Percentiles rank a stretch among this genome's conserved stretches.
Conservation (phyloP, 1,284 basidiomycete species). For the Ceratobasidium sp. region DNA sequence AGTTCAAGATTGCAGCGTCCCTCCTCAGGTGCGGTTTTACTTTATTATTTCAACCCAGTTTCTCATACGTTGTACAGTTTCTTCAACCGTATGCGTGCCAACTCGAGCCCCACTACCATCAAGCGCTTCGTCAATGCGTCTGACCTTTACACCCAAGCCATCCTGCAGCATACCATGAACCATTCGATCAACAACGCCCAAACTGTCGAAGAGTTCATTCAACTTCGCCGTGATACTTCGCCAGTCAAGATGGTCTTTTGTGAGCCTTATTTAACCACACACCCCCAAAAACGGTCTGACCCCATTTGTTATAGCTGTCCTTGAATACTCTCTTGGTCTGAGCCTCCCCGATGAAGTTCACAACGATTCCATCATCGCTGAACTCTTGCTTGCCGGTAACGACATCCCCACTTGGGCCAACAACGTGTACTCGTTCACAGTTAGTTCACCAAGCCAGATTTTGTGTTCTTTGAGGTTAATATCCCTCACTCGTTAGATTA, state of each 20-base stretch:
- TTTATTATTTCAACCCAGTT: constrained; percentile 23
- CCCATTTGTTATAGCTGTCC: constrained; percentile 52
- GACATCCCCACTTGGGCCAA: constrained; percentile 48
- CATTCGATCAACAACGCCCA: constrained; percentile 57
- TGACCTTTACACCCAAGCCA: constrained; percentile 58
- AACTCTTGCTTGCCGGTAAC: constrained; percentile 43
- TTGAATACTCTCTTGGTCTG: constrained; percentile 39
- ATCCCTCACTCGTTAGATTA: constrained; percentile 49
- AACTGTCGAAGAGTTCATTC: constrained; percentile 60
- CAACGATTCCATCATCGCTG: neutral
- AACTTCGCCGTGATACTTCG: constrained; percentile 60
- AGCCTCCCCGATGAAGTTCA: neutral
- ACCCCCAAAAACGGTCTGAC: neutral
- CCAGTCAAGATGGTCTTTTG: constrained; percentile 63
- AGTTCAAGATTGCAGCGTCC: constrained; percentile 60
- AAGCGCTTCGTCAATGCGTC: constrained; percentile 58
- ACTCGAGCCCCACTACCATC: constrained; percentile 56
- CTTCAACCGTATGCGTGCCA: constrained; percentile 57
- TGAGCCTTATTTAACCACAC: constrained; percentile 48
- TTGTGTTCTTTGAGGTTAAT: constrained; percentile 26
- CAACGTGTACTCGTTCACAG: constrained; percentile 49
- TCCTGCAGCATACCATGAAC: constrained; percentile 58
- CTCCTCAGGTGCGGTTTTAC: constrained; percentile 55
- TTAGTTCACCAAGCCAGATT: constrained; percentile 22
- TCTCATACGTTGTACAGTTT: constrained; percentile 52